Conservation (phyloP, 129 eudicot species). For the Calendula officinalis region DNA sequence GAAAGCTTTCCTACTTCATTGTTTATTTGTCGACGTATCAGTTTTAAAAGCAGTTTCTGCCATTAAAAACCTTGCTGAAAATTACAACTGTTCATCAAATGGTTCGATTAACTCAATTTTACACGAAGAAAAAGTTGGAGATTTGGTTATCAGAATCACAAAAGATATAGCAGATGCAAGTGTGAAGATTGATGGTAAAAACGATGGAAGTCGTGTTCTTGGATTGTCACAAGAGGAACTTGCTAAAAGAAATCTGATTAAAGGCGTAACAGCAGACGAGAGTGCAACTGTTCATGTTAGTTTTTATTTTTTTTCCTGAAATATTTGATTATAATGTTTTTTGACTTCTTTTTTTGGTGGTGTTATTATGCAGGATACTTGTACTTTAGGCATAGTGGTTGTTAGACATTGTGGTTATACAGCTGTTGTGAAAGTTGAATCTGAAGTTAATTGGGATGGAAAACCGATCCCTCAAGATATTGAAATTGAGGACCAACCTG, state of each 20-base stretch:
- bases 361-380: conserved; percentile 65
- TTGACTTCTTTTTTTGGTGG: not conserved
- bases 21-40: conserved; percentile 89
- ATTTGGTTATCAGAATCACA: conserved; percentile 54
- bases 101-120: conserved; percentile 23
- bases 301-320: conserved; percentile 22
- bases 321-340: not conserved
- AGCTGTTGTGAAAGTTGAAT: conserved; percentile 75
- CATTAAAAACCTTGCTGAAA: conserved; percentile 49
- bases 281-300: conserved; percentile 92
- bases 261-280: conserved; percentile 97
- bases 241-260: conserved; percentile 77
- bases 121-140: conserved; percentile 78
- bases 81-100: conserved; percentile 19
- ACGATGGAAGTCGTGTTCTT: conserved; percentile 79
- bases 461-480: conserved; percentile 63
- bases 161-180: conserved; percentile 80
- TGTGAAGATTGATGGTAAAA: conserved; percentile 68
- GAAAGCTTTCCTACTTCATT: conserved; percentile 92
- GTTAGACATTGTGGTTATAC: conserved; percentile 93
- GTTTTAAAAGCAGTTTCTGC: conserved; percentile 79
- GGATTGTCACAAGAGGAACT: conserved; percentile 72
- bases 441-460: conserved; percentile 64
- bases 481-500: conserved; percentile 88
- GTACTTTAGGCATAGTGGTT: conserved; percentile 87